Evolutionary conservation across 2,329 filamentous ascomycete species (phyloP), one percentile per base, ranked within the genome.

Genomic region (Alternaria gaisen): DNA sequence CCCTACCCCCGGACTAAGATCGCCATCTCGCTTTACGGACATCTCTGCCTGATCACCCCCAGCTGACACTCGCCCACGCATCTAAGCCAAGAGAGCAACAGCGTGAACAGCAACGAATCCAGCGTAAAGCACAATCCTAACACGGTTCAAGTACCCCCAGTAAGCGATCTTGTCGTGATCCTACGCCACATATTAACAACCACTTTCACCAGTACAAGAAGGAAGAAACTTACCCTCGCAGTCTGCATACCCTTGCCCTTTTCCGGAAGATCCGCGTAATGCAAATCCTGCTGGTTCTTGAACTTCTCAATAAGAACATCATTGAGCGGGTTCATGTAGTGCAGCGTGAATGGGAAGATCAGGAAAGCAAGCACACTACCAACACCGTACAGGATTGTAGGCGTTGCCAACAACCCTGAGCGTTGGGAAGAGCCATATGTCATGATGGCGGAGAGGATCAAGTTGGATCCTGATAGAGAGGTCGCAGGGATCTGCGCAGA

Each of bases 231-330:
- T 12, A 55, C 53, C 5, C 32, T 48, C 7, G 53, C 53, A 48
- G 53, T 55, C n/a, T 55, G 53, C 53, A 55, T 55, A 1, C 53
- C 53, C 42, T 24, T 46, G 36, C 44, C 42, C 22, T 55, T 55
- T 32, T 55, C 53, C 9, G 42, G 53, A 12, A 55, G 20, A 10
- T 55, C 53, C 12, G 53, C 42, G 6, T 55, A 55, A 40, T 55
- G 53, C 16, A 55, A 12, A 20, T 55, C 53, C n/a, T 28, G n/a
- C 32, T 55, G 53, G 8, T 22, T 22, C 9, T 6, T 22, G 24
- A 40, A 48, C 42, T 55, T 55, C 53, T 40, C 42, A 6, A 48
- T 30, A 7, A 55, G 44, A 11, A 38, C 42, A 4, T 55, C 42
- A 30, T 55, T 55, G 5, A 55, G 8, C n/a, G 53, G 53, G 18